Evolutionary conservation across 768 basidiomycete genomes (phyloP), one percentile per base, ranked within the genome.

Genomic region (Kwoniella sp.): DNA sequence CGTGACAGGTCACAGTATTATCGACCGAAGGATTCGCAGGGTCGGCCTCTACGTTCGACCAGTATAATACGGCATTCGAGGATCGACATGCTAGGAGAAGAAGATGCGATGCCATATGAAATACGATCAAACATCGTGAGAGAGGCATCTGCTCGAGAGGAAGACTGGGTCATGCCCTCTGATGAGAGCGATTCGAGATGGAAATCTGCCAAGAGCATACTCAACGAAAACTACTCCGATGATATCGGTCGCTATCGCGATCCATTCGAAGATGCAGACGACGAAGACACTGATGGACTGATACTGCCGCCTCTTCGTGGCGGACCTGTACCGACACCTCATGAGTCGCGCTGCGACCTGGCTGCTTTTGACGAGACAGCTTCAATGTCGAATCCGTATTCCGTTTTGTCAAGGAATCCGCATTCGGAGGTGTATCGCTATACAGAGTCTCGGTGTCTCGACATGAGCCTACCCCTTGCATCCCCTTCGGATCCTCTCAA

Each of bases 401-500:
- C 50, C 9, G 50, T 44, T n/a, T 26, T 52, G 14, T 52, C 50
- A 19, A 25, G 43, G 33, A 37, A 52, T n/a, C 34, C 42, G 9
- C 25, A 54, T 19, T 46, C 52, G 14, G 52, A 54, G n/a, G n/a
- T 17, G 7, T 47, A 2, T 53, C 51, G 9, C 22, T 38, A 26
- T 46, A 47, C 63, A 56, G 39, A 53, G 32, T 49, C 61, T 62
- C 44, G 57, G 52, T 46, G 70, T 68, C 46, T 71, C 66, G 36
- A 62, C 70, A 37, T 65, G 64, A 60, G 29, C 72, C 67, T 44
- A 74, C 78, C 36, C 55, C 40, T 73, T 57, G 56, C 77, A 14
- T 73, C 77, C 3, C 76, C 76, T 28, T 76, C 72, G 20, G 77
- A 77, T 36, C 77, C 80, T 1, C 77, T 88, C 39, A 80, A 81